Percentiles rank a stretch among this genome's conserved stretches.
These are phyloP conservation scores for Amanita fuliginea DNA, from an alignment of 768 basidiomycete species.

Conservation along the genomic window DNA sequence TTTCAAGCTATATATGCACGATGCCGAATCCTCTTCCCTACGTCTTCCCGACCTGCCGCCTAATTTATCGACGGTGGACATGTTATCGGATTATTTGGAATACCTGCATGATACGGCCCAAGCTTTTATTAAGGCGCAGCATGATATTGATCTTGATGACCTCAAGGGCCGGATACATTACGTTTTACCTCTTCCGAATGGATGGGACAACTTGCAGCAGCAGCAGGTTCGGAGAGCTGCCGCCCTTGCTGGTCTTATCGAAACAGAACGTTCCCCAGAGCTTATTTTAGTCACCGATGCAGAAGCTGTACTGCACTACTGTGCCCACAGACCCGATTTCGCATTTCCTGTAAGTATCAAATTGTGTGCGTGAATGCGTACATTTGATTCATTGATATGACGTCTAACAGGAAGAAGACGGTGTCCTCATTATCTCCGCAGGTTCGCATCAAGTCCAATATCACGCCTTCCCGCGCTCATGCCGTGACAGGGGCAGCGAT, in stretches of 20 bases:
- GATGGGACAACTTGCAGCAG: conserved; percentile 6
- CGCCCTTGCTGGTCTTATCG: conserved; percentile 1
- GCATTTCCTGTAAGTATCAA: background rate
- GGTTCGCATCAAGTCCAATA: background rate
- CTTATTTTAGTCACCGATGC: conserved; percentile 5
- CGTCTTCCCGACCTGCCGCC: conserved; percentile 25
- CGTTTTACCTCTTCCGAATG: conserved; percentile 5
- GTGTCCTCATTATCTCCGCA: conserved; percentile 1
- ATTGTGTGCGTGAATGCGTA: background rate
- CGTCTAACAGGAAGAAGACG: background rate
- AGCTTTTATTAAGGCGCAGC: conserved; percentile 36
- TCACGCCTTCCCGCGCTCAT: background rate
- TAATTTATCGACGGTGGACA: conserved; percentile 26
- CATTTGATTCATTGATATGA: background rate
- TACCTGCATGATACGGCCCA: conserved; percentile 36
- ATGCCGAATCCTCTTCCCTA: conserved; percentile 9
- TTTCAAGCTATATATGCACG: conserved; percentile 29
- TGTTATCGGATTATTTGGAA: conserved; percentile 39
- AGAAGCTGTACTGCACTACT: conserved; percentile 3
- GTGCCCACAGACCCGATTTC: background rate
- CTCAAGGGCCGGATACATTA: conserved; percentile 2
- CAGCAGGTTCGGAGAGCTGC: conserved; percentile 4
- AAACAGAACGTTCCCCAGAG: background rate
- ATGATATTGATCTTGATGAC: conserved; percentile 10
- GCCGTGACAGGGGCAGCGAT: background rate